Evolutionary conservation across 305 asterid genomes (phyloP), one percentile per base, ranked within the genome.

Genomic region (Euphrasia arctica): DNA sequence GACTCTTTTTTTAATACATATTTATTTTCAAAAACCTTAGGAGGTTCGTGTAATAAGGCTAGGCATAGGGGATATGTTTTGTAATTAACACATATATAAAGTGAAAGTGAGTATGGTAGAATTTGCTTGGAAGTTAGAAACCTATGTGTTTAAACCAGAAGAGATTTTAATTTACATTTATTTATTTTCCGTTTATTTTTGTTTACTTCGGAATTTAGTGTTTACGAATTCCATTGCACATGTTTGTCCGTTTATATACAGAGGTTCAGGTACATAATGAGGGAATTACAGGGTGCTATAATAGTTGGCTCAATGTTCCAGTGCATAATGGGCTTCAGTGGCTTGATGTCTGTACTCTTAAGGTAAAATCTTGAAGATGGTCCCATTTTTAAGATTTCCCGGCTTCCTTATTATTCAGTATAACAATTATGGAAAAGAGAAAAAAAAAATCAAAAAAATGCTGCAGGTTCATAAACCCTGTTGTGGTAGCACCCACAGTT

Each of bases 201-300:
- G 14, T 47, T 67, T 65, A 5, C 61, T 58, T 50, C 7, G 10
- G 54, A n/a, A 42, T 49, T 59, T 54, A 13, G 39, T 27, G 50
- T 11, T 64, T 64, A 12, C 25, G 49, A 50, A 29, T 62, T 63
- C 31, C 47, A 41, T 69, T 62, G 18, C 45, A 15, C 4, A 6
- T 36, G 60, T 54, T 27, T 69, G 48, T 32, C 64, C 43, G 31
- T 56, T 73, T 70, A 62, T 68, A 51, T 64, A 27, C 85, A 93
- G 99, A 90, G 90, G 85, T 93, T 93, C 84, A 80, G 85, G 82
- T 85, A 84, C 81, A 88, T 78, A 72, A 93, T 93, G 96, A 85
- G 86, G 83, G 99, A 93, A 77, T 55, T 93, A 69, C 99, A 93
- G 71, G 99, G 99, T 60, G 97, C 96, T 63, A 86, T 90, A 77